Conservation (phyloP, 345 rosid genomes). For the Murraya koenigii region DNA sequence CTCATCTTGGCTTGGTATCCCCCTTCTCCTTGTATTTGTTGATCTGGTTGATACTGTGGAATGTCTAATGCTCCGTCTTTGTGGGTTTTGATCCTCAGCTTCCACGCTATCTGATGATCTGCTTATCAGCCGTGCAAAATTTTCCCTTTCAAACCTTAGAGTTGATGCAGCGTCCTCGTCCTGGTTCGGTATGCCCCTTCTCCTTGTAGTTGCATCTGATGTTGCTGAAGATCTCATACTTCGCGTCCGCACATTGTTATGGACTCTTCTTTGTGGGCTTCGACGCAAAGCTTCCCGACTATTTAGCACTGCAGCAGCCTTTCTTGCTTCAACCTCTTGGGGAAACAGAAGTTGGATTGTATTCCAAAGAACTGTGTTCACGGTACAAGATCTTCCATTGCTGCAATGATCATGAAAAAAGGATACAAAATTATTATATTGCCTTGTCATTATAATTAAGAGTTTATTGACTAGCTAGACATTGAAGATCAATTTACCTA, state of each 20-base stretch:
- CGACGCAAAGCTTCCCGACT: conserved; percentile 21
- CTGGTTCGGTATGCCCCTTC: conserved; percentile 28
- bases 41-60: background rate
- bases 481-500: conserved; percentile 37
- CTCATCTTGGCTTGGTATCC: conserved; percentile 36
- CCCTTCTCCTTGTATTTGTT: conserved; percentile 22
- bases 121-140: conserved; percentile 34
- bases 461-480: background rate
- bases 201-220: conserved; percentile 11
- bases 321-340: conserved; percentile 75
- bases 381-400: conserved; percentile 81
- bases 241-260: conserved; percentile 6
- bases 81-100: conserved; percentile 16
- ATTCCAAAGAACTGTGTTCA: conserved; percentile 96
- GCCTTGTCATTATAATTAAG: background rate
- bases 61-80: conserved; percentile 8
- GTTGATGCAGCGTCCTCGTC: conserved; percentile 51
- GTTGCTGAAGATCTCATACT: conserved; percentile 3
- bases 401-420: conserved; percentile 30
- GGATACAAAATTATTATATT: background rate
- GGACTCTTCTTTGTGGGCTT: conserved; percentile 19
- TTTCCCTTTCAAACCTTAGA: conserved; percentile 59
- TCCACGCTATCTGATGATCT: background rate
- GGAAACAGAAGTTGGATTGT: conserved; percentile 95
- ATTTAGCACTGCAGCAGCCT: conserved; percentile 36